Conservation (phyloP, 208 protist genomes). For the Tritrichomonas musculus region DNA sequence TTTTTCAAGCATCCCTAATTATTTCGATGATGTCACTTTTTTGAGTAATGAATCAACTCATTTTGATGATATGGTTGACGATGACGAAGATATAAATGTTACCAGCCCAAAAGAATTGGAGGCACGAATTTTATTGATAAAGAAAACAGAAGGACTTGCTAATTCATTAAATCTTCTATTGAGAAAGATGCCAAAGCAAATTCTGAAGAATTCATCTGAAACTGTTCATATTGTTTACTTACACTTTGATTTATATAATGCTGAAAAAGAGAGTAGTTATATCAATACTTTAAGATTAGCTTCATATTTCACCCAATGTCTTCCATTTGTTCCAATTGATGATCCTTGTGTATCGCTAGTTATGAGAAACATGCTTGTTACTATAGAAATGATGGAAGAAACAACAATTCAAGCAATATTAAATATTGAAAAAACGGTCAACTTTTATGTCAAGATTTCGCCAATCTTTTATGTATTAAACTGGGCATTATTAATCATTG, state of each 20-base stretch:
- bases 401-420: neutral
- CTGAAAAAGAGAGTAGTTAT: no score
- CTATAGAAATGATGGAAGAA: neutral
- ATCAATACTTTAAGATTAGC: neutral
- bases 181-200: neutral
- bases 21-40: neutral
- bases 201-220: neutral
- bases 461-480: neutral
- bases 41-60: neutral
- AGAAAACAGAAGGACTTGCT: neutral
- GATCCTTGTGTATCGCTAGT: neutral
- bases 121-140: neutral
- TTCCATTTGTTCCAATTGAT: neutral
- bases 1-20: neutral
- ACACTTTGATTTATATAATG: neutral
- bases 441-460: neutral
- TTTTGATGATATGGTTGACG: no score
- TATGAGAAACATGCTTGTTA: neutral
- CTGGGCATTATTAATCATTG: neutral
- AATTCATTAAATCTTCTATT: neutral
- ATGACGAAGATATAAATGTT: no score
- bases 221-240: neutral
- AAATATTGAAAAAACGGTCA: neutral
- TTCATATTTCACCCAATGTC: neutral
- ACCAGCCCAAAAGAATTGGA: no score